Conservation (phyloP, 2,329 filamentous ascomycete species). For the Cladosporium sp. region DNA sequence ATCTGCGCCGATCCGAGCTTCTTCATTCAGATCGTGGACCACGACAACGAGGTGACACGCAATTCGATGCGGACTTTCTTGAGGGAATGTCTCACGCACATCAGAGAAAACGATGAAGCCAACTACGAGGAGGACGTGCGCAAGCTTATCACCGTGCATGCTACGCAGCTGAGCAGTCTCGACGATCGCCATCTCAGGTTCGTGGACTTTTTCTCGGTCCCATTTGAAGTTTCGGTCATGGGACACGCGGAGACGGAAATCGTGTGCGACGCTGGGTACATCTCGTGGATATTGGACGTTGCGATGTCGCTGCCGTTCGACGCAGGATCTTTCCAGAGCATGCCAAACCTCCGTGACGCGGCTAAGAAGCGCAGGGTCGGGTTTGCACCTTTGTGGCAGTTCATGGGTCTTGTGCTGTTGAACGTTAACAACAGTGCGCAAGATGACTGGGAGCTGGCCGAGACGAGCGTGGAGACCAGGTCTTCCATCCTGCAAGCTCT, state of each 20-base stretch:
- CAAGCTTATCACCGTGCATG: conserved; percentile 13
- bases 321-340: not conserved
- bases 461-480: not conserved
- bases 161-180: not conserved
- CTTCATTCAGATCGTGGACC: conserved; percentile 1
- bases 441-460: not conserved
- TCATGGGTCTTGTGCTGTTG: conserved; percentile 2
- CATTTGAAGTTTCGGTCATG: conserved; percentile 11
- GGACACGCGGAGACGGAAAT: conserved; percentile 13
- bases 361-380: not conserved
- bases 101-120: conserved; percentile 13
- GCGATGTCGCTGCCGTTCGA: conserved; percentile 9
- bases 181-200: conserved; percentile 6
- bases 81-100: conserved; percentile 10
- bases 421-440: not conserved
- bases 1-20: not conserved
- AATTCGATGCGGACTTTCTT: conserved; percentile 6
- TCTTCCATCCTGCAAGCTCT: not conserved
- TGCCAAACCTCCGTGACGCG: not conserved
- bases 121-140: conserved; percentile 11
- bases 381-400: not conserved
- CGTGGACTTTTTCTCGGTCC: conserved; percentile 17
- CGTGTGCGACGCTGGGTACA: conserved; percentile 11
- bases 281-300: conserved; percentile 12
- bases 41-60: not conserved